phyloP scores from a whole-genome alignment of 139 green algal species.

The Yamagishiella unicocca region DNA sequence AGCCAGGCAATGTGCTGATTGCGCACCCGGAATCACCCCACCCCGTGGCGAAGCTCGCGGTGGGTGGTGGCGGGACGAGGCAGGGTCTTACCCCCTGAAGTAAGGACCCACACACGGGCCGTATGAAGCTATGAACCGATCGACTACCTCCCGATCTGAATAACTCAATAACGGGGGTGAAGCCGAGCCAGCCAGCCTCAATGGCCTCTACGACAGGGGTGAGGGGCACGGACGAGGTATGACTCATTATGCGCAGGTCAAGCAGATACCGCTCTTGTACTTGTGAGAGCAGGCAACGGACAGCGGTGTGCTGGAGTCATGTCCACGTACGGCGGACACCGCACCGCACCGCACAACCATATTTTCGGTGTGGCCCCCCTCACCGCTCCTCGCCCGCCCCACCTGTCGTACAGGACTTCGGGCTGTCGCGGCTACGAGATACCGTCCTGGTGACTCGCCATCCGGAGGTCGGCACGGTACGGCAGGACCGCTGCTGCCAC shows the following conservation, averaged over 20 bases:
- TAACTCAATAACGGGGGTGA: neutral
- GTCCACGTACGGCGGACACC: no score
- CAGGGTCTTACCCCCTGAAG: no score
- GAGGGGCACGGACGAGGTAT: neutral
- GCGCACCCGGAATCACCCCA: neutral
- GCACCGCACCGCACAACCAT: no score
- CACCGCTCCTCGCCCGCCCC: neutral
- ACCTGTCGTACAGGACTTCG: neutral
- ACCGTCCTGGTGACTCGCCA: slow-evolving; percentile 1
- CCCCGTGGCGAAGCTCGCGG: neutral
- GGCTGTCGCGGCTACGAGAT: neutral
- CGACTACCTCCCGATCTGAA: neutral
- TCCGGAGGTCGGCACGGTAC: slow-evolving; percentile 1
- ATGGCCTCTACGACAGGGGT: neutral
- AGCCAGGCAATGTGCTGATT: slow-evolving; percentile 35
- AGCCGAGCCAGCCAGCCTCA: neutral
- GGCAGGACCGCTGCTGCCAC: neutral
- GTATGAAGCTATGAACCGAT: neutral
- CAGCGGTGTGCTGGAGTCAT: neutral
- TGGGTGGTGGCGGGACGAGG: no score
- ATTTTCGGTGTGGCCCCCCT: neutral
- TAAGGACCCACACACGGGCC: no score
- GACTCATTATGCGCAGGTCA: neutral
- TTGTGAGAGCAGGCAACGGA: neutral
- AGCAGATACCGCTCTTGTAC: neutral